Evolutionary conservation across 2,329 filamentous ascomycete genomes (phyloP), one percentile per base, ranked within the genome.

Genomic region (Purpureocillium takamizusanense): DNA sequence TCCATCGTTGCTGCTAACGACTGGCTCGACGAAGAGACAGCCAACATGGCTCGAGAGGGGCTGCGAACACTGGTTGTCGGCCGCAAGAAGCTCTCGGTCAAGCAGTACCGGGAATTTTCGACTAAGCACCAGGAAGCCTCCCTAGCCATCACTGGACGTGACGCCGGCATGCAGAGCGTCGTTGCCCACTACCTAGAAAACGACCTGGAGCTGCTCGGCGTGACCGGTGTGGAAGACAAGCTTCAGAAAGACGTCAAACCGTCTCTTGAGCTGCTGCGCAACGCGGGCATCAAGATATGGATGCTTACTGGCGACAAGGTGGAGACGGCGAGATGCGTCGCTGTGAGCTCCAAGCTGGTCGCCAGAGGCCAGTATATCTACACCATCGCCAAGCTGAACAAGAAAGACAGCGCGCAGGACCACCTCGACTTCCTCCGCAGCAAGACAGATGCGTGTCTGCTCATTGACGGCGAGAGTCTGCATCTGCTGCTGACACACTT

Each of bases 281-380:
- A 98, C 52, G 92, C 92, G 0, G 92, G 92, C 18, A 92, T 98
- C 64, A 97, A 97, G 61, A 97, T 98, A 36, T 98, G 92, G 92
- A 98, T 98, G 92, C 70, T 98, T 57, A 98, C 92, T 0, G 92
- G 92, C 34, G 92, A 98, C 70, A 98, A 98, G 63, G 86, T 98
- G 3, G 92, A 98, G 63, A 98, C 92, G 12, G 92, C 92, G 13
- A 81, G 92, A 28, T 98, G 92, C 61, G 90, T 98, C 11, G 94
- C 92, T 2, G 84, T 98, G 32, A 94, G 85, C 54, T 89, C 90
- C 23, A 95, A 95, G 59, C 74, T 98, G 7, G 92, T 98, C 12
- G 83, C 88, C 4, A 74, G 92, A 44, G 90, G 90, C 1, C 94
- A 98, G 62, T 92, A 90, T 57, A 95, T 98, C 45, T 88, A 97